Evolutionary conservation across 2,329 filamentous ascomycete genomes (phyloP), one percentile per base, ranked within the genome.

Genomic region (Juglanconis sp.): DNA sequence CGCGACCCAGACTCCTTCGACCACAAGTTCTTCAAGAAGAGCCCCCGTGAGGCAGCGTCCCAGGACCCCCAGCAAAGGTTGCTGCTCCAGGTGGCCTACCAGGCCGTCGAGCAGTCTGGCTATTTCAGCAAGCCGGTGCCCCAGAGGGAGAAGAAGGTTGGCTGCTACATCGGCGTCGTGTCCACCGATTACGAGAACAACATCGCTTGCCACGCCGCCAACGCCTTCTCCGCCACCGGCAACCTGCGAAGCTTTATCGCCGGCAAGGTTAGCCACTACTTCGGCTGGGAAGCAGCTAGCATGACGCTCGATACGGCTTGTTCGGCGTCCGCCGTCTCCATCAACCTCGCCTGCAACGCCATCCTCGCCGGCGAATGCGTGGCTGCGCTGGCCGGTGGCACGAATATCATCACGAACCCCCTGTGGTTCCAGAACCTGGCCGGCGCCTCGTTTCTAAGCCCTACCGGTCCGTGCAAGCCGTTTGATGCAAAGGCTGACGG

Each of bases 1-100:
- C 46, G 53, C 6, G 66, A 67, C 44, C 15, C 42, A 24, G 68
- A 68, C 35, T 48, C 59, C 1, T 77, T 77, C 58, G 77, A 79
- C 62, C 67, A 74, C 52, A 63, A 67, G 1, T 79, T 79, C 68
- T 79, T 79, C 68, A 70, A 71, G 32, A 73, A 72, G 15, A 71
- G 63, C 31, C 64, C 72, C 2, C 69, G 70, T 6, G 75, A 77
- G 67, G 68, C 66, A 24, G 66, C 66, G 10, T 64, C 71, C 4
- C 74, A 72, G 63, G 76, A 79, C 61, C 76, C 76, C 4, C 74
- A 77, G 58, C 74, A 76, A 32, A 68, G 76, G 4, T 56, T 72
- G 4, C 49, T 73, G 0, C 68, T 78, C 1, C 73, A 79, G 61
- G 68, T 67, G 1, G 73, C 77, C 0, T 81, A 79, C 64, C 73